Evolutionary conservation across 495 filamentous ascomycete species (phyloP).

Genomic region (Aspergillus indologenus): DNA sequence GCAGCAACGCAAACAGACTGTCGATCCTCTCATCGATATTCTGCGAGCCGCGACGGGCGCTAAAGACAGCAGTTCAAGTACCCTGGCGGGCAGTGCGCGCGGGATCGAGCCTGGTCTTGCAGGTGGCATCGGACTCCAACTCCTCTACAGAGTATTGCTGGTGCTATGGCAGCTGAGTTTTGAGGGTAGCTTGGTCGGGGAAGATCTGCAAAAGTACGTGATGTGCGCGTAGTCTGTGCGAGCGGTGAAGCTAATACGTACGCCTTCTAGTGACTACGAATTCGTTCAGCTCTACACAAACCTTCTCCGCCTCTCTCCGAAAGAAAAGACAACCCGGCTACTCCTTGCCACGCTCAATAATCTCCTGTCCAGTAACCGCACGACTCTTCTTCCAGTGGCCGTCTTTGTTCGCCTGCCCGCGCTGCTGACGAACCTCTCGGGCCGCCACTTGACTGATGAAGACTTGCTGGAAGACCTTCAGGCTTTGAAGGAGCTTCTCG

Average conservation of each 20-base stretch:
- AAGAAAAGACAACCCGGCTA: conserved; percentile 95
- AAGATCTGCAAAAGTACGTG: conserved; percentile 77
- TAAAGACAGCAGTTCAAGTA: conserved; percentile 64
- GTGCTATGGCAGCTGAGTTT: conserved; percentile 96
- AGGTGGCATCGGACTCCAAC: conserved; percentile 85
- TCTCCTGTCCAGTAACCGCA: conserved; percentile 71
- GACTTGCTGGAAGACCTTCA: conserved; percentile 86
- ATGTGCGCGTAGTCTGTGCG: background rate
- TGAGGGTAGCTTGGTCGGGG: conserved; percentile 77
- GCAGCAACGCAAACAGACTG: conserved; percentile 77
- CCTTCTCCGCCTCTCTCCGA: conserved; percentile 85
- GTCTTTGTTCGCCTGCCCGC: conserved; percentile 78
- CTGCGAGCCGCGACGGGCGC: conserved; percentile 74
- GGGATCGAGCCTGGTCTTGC: conserved; percentile 63
- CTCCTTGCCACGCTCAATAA: conserved; percentile 86
- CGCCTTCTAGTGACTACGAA: conserved; percentile 70
- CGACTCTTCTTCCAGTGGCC: conserved; percentile 74
- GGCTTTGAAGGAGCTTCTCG: conserved; percentile 70
- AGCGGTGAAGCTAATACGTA: conserved; percentile 8
- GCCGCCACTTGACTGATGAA: conserved; percentile 81
- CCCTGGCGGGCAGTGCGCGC: conserved; percentile 61
- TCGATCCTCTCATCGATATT: conserved; percentile 78
- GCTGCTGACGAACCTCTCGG: conserved; percentile 73
- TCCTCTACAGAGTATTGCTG: conserved; percentile 90
- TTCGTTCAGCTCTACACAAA: conserved; percentile 87